Conservation (phyloP, 2,329 filamentous ascomycete genomes). For the Fusarium equiseti region DNA sequence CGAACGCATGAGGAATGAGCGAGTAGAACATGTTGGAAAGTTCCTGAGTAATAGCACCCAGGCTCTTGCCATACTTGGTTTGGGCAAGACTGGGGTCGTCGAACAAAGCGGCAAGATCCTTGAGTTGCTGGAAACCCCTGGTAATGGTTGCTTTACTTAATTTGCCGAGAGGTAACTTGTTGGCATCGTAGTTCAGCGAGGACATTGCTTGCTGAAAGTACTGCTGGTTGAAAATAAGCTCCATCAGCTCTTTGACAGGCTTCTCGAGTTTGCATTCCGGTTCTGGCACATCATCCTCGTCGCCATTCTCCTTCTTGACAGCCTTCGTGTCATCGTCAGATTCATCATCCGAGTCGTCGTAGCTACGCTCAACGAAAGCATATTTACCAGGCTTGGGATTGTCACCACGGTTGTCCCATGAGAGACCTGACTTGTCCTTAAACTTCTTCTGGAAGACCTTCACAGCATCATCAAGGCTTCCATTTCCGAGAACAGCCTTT, state of each 20-base stretch:
- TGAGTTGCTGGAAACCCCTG: constrained; percentile 80
- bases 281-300: constrained; percentile 50
- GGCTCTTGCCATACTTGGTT: constrained; percentile 56
- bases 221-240: constrained; percentile 84
- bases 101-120: constrained; percentile 78
- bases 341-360: constrained; percentile 73
- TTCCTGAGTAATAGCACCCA: constrained; percentile 63
- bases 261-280: constrained; percentile 68
- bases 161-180: constrained; percentile 86
- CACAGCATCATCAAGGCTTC: constrained; percentile 59
- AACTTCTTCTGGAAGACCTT: constrained; percentile 71
- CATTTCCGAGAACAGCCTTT: constrained; percentile 57
- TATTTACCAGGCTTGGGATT: constrained; percentile 77
- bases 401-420: constrained; percentile 65
- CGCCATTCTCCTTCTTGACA: constrained; percentile 54
- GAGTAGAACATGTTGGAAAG: constrained; percentile 86
- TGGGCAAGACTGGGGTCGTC: constrained; percentile 62
- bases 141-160: constrained; percentile 82
- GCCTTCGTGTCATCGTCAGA: constrained; percentile 56
- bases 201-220: constrained; percentile 77
- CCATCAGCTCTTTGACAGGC: constrained; percentile 76
- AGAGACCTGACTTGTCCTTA: constrained; percentile 69
- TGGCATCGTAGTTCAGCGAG: constrained; percentile 76
- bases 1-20: constrained; percentile 84
- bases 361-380: constrained; percentile 83